phyloP scores from a whole-genome alignment of 768 basidiomycete genomes.

The Rhodotorula babjevae region DNA sequence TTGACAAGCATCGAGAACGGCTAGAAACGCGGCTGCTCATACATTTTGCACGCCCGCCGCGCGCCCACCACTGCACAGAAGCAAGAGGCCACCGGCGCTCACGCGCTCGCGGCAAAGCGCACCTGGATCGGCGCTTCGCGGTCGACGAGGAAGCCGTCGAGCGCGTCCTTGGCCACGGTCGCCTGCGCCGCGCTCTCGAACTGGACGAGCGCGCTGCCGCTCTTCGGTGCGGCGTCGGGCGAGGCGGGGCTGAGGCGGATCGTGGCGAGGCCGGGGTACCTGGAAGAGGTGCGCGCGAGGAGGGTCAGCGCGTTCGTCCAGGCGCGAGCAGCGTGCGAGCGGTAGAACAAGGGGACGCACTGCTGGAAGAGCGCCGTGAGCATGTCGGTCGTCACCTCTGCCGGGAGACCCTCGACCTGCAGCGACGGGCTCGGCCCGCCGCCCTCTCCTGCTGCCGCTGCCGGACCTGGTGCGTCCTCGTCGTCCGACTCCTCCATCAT shows the following conservation, averaged over 20 bases:
- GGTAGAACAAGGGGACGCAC: slow-evolving; percentile 53
- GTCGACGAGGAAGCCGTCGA: slow-evolving; percentile 81
- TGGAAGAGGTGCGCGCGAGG: slow-evolving; percentile 45
- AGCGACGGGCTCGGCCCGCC: slow-evolving; percentile 50
- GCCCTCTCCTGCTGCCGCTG: slow-evolving; percentile 56
- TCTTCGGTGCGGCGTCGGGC: slow-evolving; percentile 46
- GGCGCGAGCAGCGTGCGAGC: neutral
- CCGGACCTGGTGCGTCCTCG: slow-evolving; percentile 49
- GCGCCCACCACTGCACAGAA: neutral
- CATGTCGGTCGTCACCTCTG: slow-evolving; percentile 82
- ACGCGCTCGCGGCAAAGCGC: slow-evolving; percentile 52
- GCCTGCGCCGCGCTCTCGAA: slow-evolving; percentile 75
- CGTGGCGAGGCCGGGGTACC: slow-evolving; percentile 76
- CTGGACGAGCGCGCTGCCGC: slow-evolving; percentile 73
- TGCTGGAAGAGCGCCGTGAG: slow-evolving; percentile 85
- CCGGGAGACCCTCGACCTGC: slow-evolving; percentile 78
- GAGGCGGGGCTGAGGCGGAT: slow-evolving; percentile 60
- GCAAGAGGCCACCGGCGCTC: neutral
- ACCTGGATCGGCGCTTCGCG: slow-evolving; percentile 80
- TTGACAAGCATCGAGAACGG: too few relatives aligned
- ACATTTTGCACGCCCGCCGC: neutral
- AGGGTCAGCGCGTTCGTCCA: neutral
- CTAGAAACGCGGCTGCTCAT: neutral
- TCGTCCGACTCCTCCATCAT: slow-evolving; percentile 41
- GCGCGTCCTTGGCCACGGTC: slow-evolving; percentile 68